These are phyloP conservation scores for Sordariomycetes sp. DNA, from an alignment of 2,329 filamentous ascomycete species.

Conservation along the genomic window DNA sequence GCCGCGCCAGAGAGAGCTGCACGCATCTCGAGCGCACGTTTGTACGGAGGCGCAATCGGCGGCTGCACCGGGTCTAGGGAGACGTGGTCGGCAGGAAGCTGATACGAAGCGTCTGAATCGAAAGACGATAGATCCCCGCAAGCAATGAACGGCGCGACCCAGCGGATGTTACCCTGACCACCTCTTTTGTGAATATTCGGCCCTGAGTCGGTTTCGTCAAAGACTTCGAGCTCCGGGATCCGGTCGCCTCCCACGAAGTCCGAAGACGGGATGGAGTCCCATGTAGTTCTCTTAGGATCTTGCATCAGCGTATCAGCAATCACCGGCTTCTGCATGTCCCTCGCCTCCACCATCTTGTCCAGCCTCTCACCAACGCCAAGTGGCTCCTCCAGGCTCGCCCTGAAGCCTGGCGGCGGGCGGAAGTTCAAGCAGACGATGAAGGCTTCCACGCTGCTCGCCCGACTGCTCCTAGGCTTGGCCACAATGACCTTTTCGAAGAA, in stretches of 20 bases:
- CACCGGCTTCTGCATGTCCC: conserved; percentile 27
- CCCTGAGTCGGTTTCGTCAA: conserved; percentile 28
- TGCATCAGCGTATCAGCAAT: conserved; percentile 34
- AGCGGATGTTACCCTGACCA: conserved; percentile 36
- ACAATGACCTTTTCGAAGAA: conserved; percentile 83
- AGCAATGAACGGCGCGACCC: conserved; percentile 95
- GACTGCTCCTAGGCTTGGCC: conserved; percentile 85
- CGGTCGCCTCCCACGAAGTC: conserved; percentile 16
- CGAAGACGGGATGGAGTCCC: conserved; percentile 21
- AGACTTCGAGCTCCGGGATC: conserved; percentile 39
- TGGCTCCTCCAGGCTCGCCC: conserved; percentile 65
- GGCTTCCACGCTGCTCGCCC: conserved; percentile 94
- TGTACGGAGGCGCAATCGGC: conserved; percentile 92
- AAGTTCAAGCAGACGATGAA: conserved; percentile 96
- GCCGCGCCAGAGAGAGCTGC: conserved; percentile 18
- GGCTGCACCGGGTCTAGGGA: conserved; percentile 89
- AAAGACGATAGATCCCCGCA: conserved; percentile 92
- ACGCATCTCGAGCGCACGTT: conserved; percentile 71
- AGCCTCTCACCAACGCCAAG: conserved; percentile 55
- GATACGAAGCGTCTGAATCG: conserved; percentile 92
- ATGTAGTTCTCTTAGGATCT: conserved; percentile 33
- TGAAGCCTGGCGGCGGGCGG: conserved; percentile 66
- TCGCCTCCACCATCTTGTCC: conserved; percentile 36
- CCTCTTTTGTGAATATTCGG: too few species aligned
- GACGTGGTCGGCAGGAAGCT: conserved; percentile 75